A percentile compares a stretch with the other conserved stretches of the same genome.
These are phyloP conservation scores for Rubia yunnanensis DNA, from an alignment of 257 asterid species.

Conservation along the genomic window DNA sequence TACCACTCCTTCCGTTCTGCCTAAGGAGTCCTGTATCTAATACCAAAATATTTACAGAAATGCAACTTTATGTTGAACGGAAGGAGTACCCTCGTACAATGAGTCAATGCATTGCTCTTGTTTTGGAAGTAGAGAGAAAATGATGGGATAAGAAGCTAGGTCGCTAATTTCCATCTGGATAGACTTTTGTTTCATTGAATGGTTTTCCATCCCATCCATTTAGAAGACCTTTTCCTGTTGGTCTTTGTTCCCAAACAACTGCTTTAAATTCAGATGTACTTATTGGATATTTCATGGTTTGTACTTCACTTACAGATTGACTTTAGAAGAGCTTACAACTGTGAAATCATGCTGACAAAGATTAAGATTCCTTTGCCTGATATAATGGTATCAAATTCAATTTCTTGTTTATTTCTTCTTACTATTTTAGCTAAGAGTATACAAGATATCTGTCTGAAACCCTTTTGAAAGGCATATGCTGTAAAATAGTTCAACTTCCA, in stretches of 20 bases:
- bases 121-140: too few species aligned
- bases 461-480: background rate
- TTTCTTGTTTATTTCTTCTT: conserved; percentile 6
- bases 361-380: conserved; percentile 78
- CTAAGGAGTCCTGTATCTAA: too few species aligned
- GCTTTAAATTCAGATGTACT: background rate
- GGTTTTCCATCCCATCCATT: too few species aligned
- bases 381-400: conserved; percentile 42
- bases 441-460: background rate
- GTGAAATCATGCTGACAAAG: conserved; percentile 88
- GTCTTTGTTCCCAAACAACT: background rate
- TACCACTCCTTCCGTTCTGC: too few species aligned
- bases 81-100: too few species aligned
- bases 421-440: background rate
- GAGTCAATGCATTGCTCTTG: too few species aligned
- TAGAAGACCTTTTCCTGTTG: too few species aligned
- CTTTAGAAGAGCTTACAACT: conserved; percentile 79
- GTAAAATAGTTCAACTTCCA: background rate
- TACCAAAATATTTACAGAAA: too few species aligned
- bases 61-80: too few species aligned
- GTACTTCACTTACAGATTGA: conserved; percentile 48
- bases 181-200: too few species aligned
- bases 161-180: too few species aligned
- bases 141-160: too few species aligned
- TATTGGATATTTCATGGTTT: background rate